A percentile compares a stretch with the other conserved stretches of the same genome.
Evolutionary conservation across 2,329 filamentous ascomycete species (phyloP).

Genomic region (Aphanoascus verrucosus): DNA sequence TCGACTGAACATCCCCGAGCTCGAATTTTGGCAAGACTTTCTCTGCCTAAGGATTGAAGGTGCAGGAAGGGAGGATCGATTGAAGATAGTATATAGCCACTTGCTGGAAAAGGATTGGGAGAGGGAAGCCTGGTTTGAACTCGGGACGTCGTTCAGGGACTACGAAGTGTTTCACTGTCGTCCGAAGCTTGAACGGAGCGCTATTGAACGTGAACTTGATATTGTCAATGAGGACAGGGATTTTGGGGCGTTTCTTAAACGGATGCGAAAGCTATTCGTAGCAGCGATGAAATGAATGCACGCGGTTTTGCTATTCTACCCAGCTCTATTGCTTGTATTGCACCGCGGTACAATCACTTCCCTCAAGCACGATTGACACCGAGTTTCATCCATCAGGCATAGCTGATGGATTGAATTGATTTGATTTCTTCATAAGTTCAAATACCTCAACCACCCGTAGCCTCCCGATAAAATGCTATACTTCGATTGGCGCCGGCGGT

Average conservation of each 20-base stretch:
- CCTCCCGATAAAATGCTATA: slow-evolving; percentile 75
- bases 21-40: slow-evolving; percentile 92
- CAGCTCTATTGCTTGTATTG: not conserved
- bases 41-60: slow-evolving; percentile 84
- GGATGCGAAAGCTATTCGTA: slow-evolving; percentile 51
- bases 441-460: slow-evolving; percentile 51
- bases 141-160: slow-evolving; percentile 68
- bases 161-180: slow-evolving; percentile 74
- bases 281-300: slow-evolving; percentile 41
- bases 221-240: slow-evolving; percentile 51
- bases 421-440: not conserved
- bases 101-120: slow-evolving; percentile 81
- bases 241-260: slow-evolving; percentile 50
- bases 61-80: slow-evolving; percentile 66
- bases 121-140: slow-evolving; percentile 84
- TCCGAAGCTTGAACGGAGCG: slow-evolving; percentile 51
- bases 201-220: slow-evolving; percentile 46
- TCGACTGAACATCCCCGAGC: slow-evolving; percentile 80
- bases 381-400: not conserved
- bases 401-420: not conserved
- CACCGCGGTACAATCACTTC: not conserved
- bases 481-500: slow-evolving; percentile 66
- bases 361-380: not conserved
- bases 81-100: slow-evolving; percentile 85
- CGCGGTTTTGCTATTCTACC: not conserved